A percentile compares a stretch with the other conserved stretches of the same genome.
Evolutionary conservation across 2,329 filamentous ascomycete genomes (phyloP).

Genomic region (Diaporthe citriasiana): DNA sequence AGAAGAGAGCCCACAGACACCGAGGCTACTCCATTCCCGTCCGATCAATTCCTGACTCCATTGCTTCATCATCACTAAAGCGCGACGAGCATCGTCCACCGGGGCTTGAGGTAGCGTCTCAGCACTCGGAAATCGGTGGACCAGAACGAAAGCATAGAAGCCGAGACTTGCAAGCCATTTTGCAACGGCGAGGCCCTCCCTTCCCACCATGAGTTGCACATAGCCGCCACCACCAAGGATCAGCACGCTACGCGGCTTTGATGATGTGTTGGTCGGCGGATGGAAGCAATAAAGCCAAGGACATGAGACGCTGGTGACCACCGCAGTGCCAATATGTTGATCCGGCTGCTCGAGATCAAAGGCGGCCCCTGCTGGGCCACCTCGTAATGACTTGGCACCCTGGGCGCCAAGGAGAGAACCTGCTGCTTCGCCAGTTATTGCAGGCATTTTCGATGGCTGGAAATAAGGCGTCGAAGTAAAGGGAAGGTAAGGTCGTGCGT

Average conservation of each 20-base stretch:
- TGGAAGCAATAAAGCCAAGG: conserved; percentile 18
- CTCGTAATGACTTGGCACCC: conserved; percentile 3
- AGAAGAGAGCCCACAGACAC: conserved; percentile 1
- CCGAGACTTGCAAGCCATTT: conserved; percentile 20
- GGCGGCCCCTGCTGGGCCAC: background rate
- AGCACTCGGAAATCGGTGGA: background rate
- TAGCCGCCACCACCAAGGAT: conserved; percentile 2
- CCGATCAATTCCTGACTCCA: background rate
- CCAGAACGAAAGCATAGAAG: conserved; percentile 7
- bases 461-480: background rate
- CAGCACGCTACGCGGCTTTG: background rate
- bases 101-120: background rate
- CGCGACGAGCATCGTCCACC: conserved; percentile 3
- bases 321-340: background rate
- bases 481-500: background rate
- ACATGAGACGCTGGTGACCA: background rate
- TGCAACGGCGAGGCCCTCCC: background rate
- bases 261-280: background rate
- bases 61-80: background rate
- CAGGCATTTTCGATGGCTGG: background rate
- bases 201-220: conserved; percentile 12
- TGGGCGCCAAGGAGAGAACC: background rate
- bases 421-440: background rate
- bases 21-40: background rate
- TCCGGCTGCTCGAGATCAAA: conserved; percentile 11